A percentile compares a stretch with the other conserved stretches of the same genome.
These are phyloP conservation scores for Tolypocladium tropicale DNA, from an alignment of 2,329 filamentous ascomycete genomes.

Conservation along the genomic window DNA sequence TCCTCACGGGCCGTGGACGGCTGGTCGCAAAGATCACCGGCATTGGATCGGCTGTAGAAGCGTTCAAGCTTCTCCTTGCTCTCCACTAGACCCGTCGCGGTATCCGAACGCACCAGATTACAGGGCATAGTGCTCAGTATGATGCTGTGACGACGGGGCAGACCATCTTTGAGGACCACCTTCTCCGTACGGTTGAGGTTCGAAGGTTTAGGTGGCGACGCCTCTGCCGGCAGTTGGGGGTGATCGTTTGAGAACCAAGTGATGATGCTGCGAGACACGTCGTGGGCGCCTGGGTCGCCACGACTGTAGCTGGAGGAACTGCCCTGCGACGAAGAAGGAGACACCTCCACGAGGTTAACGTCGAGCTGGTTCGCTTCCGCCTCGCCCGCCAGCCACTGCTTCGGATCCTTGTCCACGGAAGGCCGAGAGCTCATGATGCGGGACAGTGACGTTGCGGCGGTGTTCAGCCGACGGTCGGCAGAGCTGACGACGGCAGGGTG, in stretches of 20 bases:
- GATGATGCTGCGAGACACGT: slow-evolving; percentile 10
- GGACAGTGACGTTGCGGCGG: not conserved
- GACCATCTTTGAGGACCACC: slow-evolving; percentile 2
- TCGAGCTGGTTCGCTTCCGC: too few species aligned
- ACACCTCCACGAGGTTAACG: too few species aligned
- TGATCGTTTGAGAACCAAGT: slow-evolving; percentile 15
- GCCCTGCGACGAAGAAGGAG: too few species aligned
- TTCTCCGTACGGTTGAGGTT: slow-evolving; percentile 10
- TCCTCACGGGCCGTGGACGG: not conserved
- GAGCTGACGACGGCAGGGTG: not conserved
- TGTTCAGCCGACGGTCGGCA: not conserved
- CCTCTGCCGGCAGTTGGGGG: slow-evolving; percentile 12
- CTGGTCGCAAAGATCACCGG: not conserved
- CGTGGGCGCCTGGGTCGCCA: slow-evolving; percentile 12
- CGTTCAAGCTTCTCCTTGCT: slow-evolving; percentile 17
- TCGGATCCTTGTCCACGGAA: not conserved
- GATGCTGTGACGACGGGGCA: not conserved
- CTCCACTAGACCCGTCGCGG: slow-evolving; percentile 9
- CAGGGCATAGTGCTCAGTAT: slow-evolving; percentile 1
- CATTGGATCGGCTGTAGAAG: too few species aligned
- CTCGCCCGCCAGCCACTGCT: not conserved
- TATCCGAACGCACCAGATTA: slow-evolving; percentile 9
- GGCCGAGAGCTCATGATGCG: not conserved
- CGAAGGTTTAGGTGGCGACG: slow-evolving; percentile 9
- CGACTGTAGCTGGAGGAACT: slow-evolving; percentile 14